These are phyloP conservation scores for Microascus cirrosus DNA, from an alignment of 2,329 filamentous ascomycete genomes.

Conservation along the genomic window DNA sequence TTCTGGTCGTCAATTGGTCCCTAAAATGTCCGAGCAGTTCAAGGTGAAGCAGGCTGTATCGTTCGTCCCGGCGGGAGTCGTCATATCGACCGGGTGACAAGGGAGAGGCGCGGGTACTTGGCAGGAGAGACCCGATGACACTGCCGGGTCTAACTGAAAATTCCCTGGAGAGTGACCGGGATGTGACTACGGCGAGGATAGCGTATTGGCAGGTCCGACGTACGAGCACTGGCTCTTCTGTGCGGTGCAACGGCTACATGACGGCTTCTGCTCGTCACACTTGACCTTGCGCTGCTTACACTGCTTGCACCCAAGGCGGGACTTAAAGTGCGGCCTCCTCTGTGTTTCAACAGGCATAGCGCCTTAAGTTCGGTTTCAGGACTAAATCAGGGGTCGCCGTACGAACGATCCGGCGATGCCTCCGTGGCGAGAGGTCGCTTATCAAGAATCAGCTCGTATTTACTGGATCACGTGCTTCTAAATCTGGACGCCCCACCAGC, in stretches of 20 bases:
- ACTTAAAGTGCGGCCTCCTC: too few relatives aligned
- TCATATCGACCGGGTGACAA: background rate
- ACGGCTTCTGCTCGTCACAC: constrained; percentile 28
- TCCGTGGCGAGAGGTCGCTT: too few relatives aligned
- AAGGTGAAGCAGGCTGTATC: constrained; percentile 25
- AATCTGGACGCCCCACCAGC: too few relatives aligned
- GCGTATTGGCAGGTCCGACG: too few relatives aligned
- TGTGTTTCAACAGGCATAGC: too few relatives aligned
- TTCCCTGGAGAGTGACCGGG: background rate
- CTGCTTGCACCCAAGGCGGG: constrained; percentile 26
- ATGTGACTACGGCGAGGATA: too few relatives aligned
- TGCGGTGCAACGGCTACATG: constrained; percentile 26
- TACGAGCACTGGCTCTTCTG: constrained; percentile 23
- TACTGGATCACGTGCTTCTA: too few relatives aligned
- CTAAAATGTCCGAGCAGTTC: constrained; percentile 18
- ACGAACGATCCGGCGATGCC: too few relatives aligned
- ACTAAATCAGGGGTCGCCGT: too few relatives aligned
- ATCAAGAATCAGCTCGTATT: too few relatives aligned
- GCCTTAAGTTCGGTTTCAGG: too few relatives aligned
- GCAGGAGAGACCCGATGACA: background rate
- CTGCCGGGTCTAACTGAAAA: background rate
- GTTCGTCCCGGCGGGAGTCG: constrained; percentile 6
- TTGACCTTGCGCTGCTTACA: constrained; percentile 29
- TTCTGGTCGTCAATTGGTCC: background rate
- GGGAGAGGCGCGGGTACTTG: background rate